Evolutionary conservation across 164 flowering plant genomes (phyloP), one percentile per base, ranked within the genome.

Genomic region (Cinnamomum chago): DNA sequence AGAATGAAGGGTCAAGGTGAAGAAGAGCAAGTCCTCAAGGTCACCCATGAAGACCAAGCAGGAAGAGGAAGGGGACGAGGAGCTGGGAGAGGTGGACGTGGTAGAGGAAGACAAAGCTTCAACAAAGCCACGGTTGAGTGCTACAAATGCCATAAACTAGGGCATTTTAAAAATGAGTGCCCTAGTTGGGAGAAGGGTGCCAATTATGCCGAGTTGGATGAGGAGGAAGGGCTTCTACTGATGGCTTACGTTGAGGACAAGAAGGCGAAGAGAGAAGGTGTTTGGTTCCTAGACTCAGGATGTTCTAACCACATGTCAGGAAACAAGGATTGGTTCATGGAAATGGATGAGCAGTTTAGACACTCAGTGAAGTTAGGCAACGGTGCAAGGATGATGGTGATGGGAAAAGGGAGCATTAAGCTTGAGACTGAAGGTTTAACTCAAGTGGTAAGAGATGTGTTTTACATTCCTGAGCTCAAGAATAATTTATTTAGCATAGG

Each of bases 231-330:
- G 20, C 13, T 65, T 22, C 50, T 73, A 4, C 47, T 73, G 60
- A 73, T 73, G 75, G 13, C 74, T 23, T n/a, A 72, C n/a, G 66
- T 58, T 13, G 74, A 27, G 28, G 28, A 27, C 28, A 27, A 70
- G 28, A 35, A 30, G 23, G 18, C 62, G 2, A 58, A 35, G 15
- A 18, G 70, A 17, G 47, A 18, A 4, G 62, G 60, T 70, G 70
- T 55, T 3, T 76, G 78, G 74, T 70, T 76, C 28, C 25, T 70
- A 20, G 78, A 76, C 50, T 62, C 73, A 23, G 78, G 78, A 2
- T 76, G 78, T 40, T 70, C 73, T 4, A 60, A 76, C 51, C 78
- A 76, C 28, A 76, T 76, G 78, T 70, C 69, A 33, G 70, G 70
- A 40, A 35, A 70, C 15, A 7, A 18, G 47, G 64, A 10, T 22